A percentile compares a stretch with the other conserved stretches of the same genome.
Conservation (phyloP, 352 stramenopile species). For the Phytophthora multivora region DNA sequence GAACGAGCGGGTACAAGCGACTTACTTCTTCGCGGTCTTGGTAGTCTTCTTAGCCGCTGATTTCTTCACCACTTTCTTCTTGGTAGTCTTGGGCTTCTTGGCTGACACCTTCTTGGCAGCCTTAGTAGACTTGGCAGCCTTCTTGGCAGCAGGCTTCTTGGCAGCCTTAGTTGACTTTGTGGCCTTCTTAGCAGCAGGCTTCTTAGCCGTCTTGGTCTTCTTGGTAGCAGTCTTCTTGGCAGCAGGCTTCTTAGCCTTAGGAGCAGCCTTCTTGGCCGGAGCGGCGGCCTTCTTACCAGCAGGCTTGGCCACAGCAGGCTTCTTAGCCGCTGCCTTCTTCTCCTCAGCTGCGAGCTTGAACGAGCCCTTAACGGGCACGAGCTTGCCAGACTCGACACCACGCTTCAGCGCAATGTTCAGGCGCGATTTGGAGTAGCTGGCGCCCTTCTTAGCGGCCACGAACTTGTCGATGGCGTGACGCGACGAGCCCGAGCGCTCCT, state of each 20-base stretch:
- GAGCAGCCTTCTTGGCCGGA: slow-evolving; percentile 35
- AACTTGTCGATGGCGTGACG: slow-evolving; percentile 95
- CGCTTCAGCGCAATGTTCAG: slow-evolving; percentile 92
- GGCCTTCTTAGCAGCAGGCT: slow-evolving; percentile 32
- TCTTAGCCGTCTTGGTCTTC: slow-evolving; percentile 32
- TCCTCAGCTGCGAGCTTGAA: slow-evolving; percentile 94
- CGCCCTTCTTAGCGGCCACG: slow-evolving; percentile 87
- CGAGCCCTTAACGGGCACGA: slow-evolving; percentile 93
- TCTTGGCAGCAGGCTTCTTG: slow-evolving; percentile 37
- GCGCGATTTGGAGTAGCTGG: slow-evolving; percentile 76
- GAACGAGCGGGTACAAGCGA: not conserved
- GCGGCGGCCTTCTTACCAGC: slow-evolving; percentile 38
- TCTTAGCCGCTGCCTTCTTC: slow-evolving; percentile 86
- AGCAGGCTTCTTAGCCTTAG: slow-evolving; percentile 32
- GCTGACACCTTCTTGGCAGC: slow-evolving; percentile 45
- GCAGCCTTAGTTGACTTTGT: slow-evolving; percentile 39
- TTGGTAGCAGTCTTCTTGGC: slow-evolving; percentile 25
- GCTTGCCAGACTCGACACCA: slow-evolving; percentile 86
- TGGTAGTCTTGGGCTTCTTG: slow-evolving; percentile 61
- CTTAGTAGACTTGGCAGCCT: slow-evolving; percentile 15
- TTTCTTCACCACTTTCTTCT: slow-evolving; percentile 79
- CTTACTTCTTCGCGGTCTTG: slow-evolving; percentile 50
- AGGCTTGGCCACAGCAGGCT: slow-evolving; percentile 29
- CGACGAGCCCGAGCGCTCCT: slow-evolving; percentile 92
- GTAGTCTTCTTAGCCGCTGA: slow-evolving; percentile 57